A percentile compares a stretch with the other conserved stretches of the same genome.
Evolutionary conservation across 306 rosid species (phyloP).

Genomic region (Medicago arabica): DNA sequence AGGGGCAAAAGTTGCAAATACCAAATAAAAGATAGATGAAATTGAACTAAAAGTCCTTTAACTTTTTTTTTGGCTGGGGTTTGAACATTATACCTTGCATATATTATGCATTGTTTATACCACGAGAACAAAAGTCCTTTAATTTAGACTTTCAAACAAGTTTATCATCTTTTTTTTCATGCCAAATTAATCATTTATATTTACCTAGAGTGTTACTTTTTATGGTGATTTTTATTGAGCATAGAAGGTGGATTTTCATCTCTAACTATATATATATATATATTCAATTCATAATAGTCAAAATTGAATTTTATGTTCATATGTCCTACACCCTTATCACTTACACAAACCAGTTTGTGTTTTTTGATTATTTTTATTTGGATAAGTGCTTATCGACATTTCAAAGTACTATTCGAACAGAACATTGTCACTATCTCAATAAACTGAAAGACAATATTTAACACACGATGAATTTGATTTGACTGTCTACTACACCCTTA

Average conservation of each 20-base stretch:
- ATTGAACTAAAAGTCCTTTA: no score
- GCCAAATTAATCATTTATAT: no score
- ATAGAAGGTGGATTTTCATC: background rate
- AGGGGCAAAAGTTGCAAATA: no score
- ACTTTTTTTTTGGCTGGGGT: no score
- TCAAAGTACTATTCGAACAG: background rate
- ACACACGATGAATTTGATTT: conserved; percentile 28
- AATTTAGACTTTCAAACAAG: no score
- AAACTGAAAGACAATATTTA: conserved; percentile 16
- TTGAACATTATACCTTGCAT: no score
- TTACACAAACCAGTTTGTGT: background rate
- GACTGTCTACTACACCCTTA: conserved; percentile 16
- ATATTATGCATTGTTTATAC: no score
- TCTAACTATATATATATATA: background rate
- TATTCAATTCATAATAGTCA: background rate
- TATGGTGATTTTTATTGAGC: background rate
- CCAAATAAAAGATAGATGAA: no score
- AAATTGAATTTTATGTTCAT: background rate
- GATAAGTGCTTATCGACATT: background rate
- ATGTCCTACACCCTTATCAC: background rate
- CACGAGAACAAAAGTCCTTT: no score
- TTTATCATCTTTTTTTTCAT: no score
- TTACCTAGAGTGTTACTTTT: no score
- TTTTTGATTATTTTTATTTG: background rate
- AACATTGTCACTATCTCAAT: conserved; percentile 9